Conservation (phyloP, 306 rosid species). For the Betula pendula region DNA sequence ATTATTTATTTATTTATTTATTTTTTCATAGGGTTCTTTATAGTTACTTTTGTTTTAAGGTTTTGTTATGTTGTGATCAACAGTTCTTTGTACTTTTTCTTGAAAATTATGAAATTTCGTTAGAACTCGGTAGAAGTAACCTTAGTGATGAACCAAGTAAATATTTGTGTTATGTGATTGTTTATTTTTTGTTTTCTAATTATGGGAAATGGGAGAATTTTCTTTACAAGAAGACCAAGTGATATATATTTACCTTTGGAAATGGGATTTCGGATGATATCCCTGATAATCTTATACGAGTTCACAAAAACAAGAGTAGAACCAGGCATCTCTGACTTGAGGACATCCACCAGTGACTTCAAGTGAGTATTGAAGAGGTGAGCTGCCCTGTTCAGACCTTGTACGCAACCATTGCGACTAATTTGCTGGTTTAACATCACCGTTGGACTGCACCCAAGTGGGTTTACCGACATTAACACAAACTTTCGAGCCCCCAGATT, state of each 20-base stretch:
- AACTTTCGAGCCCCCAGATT: slow-evolving; percentile 44
- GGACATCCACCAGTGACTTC: slow-evolving; percentile 34
- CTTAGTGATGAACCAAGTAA: no score
- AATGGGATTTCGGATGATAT: slow-evolving; percentile 36
- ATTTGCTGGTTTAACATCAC: slow-evolving; percentile 1
- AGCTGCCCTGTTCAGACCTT: slow-evolving; percentile 40
- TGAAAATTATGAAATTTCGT: no score
- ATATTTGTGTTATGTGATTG: no score
- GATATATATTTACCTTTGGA: slow-evolving; percentile 34
- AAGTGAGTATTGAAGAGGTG: slow-evolving; percentile 40
- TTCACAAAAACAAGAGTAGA: slow-evolving; percentile 41
- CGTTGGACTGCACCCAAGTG: slow-evolving; percentile 55
- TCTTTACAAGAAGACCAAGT: no score
- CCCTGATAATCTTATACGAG: slow-evolving; percentile 42
- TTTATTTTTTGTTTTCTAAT: no score
- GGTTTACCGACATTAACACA: slow-evolving; percentile 41
- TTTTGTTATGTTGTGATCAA: no score
- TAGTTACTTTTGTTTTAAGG: no score
- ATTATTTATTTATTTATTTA: no score
- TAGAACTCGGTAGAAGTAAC: no score
- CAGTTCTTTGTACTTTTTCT: no score
- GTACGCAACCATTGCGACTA: slow-evolving; percentile 25
- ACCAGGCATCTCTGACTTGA: slow-evolving; percentile 27
- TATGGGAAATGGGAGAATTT: no score
- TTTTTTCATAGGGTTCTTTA: no score